Evolutionary conservation across 805 yeast genomes (phyloP), one percentile per base, ranked within the genome.

Genomic region (Spencermartinsiella europaea): DNA sequence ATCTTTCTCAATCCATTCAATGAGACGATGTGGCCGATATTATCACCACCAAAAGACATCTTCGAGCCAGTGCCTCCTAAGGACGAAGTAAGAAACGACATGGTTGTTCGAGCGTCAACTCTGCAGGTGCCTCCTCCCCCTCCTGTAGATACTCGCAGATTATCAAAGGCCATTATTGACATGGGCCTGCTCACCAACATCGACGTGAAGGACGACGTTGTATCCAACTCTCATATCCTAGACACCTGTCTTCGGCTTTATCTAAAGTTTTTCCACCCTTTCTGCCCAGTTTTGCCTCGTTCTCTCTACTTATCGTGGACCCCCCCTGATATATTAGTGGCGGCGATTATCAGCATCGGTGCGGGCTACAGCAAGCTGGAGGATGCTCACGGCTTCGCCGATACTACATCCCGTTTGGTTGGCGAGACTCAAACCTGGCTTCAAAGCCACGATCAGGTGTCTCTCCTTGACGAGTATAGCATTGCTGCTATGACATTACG

Each of bases 241-340:
- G 44, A 41, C 15, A 41, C 44, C 10, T 41, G 20, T 17, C 7
- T 41, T 25, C 17, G 21, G 20, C 25, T 41, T 8, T 41, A 41
- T n/a, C 7, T 41, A 20, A 41, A 33, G 38, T 41, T 41, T 25
- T 41, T 41, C 34, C 44, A 41, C 21, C 44, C 44, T 8, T 41
- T 41, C 15, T 41, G 44, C 15, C 44, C 44, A 16, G 38, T 41
- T n/a, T 15, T 41, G 12, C 44, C 44, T 16, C 33, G 44, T 10
- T 41, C 38, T 17, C 12, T 41, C 21, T 41, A 41, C 44, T 17
- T 14, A n/a, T 15, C 38, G 3, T 16, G 27, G 22, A 14, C 37
- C 3, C 28, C 38, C 16, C 38, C 44, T 14, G 44, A 41, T 12
- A 41, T 41, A 14, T 28, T 41, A 15, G 4, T 33, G 4, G 27